Evolutionary conservation across 2,329 filamentous ascomycete species (phyloP), one percentile per base, ranked within the genome.

Genomic region (Monosporascus sp.): DNA sequence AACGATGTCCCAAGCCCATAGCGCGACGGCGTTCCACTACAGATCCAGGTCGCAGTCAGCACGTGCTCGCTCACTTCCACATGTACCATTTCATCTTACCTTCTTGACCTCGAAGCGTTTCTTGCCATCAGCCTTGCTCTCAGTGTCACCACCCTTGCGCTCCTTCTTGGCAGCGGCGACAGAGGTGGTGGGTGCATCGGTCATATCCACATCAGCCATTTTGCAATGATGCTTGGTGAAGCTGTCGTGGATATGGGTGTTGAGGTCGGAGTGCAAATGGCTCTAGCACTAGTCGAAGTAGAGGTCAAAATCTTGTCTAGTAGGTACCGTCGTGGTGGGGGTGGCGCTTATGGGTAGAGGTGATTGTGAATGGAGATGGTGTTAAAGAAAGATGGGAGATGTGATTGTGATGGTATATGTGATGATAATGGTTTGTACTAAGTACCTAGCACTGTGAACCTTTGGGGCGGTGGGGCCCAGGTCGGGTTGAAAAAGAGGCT

Each of bases 1-100:
- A 34, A 97, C 92, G 55, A 99, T 99, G 70, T 99, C 94, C 94
- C 94, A 99, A 0, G 94, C 94, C 94, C 94, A 99, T 2, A 99
- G 81, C 41, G 94, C 92, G 50, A 99, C 94, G 0, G 94, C 94
- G 66, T 97, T 97, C 94, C 94, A 99, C 93, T 97, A 66, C 44
- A 3, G 17, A 43, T 43, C 9, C 17, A 24, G 7, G 40, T 43
- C 40, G 24, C 54, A 7, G 50, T 60, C 49, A 60, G 41, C 27
- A 50, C 31, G 7, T 9, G 16, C 27, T n/a, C 19, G 34, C 20
- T 26, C 9, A 36, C 41, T 51, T 48, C n/a, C 7, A n/a, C 26
- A 16, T 6, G 2, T 20, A 3, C 41, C 14, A 24, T 17, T 19
- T 46, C 9, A 22, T 26, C 71, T 57, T 72, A 95, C 94, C 88